Conservation (phyloP, 2,329 filamentous ascomycete genomes). For the Thermomyces lanuginosus region DNA sequence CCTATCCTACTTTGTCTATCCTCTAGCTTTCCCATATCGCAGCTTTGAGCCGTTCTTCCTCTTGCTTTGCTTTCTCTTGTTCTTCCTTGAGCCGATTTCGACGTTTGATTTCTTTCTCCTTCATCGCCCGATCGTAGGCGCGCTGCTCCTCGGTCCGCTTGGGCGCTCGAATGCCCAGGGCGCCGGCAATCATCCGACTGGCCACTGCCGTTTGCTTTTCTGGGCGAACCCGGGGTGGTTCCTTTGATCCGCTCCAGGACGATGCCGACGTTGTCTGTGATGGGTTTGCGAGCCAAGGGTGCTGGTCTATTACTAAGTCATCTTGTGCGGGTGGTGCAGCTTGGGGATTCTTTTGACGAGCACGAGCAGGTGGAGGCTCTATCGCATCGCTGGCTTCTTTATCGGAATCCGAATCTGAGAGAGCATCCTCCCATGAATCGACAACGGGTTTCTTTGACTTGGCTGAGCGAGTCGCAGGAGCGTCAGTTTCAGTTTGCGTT, state of each 20-base stretch:
- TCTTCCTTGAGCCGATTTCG: conserved; percentile 55
- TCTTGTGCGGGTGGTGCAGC: no score
- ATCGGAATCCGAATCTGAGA: conserved; percentile 28
- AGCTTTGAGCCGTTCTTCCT: conserved; percentile 56
- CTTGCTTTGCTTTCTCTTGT: conserved; percentile 46
- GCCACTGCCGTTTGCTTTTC: conserved; percentile 93
- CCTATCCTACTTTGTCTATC: no score
- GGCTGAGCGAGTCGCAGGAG: conserved; percentile 8
- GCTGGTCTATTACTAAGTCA: no score
- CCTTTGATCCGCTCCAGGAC: conserved; percentile 6
- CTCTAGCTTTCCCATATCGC: conserved; percentile 79
- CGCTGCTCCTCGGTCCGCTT: conserved; percentile 75
- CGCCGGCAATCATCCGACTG: conserved; percentile 73
- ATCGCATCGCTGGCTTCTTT: conserved; percentile 10
- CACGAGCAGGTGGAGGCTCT: background rate
- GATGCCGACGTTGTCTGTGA: conserved; percentile 1
- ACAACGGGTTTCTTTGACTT: conserved; percentile 25
- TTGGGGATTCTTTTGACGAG: no score
- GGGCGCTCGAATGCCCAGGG: conserved; percentile 64
- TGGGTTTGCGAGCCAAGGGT: no score
- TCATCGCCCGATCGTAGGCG: conserved; percentile 66
- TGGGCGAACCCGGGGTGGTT: conserved; percentile 35
- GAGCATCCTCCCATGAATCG: conserved; percentile 67
- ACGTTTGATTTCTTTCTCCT: conserved; percentile 68
- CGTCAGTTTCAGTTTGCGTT: conserved; percentile 8